Percentiles rank a stretch among this genome's conserved stretches.
These are phyloP conservation scores for Aspergillus pseudotamarii DNA, from an alignment of 2,329 filamentous ascomycete species.

Conservation along the genomic window DNA sequence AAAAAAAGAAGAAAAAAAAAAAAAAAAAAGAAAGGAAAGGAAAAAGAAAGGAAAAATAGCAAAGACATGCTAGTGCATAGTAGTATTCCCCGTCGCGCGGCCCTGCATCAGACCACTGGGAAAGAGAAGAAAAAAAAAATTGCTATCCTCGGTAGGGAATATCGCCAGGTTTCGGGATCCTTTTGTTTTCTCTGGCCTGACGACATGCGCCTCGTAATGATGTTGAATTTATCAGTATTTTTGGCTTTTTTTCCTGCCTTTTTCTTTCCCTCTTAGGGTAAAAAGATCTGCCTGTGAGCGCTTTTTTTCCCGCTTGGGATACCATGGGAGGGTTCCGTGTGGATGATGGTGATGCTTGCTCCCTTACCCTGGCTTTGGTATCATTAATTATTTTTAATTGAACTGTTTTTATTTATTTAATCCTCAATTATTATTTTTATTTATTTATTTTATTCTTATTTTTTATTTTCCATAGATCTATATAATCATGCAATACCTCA, in stretches of 20 bases:
- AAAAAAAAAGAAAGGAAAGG: no score
- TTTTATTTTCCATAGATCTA: slow-evolving; percentile 14
- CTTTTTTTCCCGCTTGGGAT: not conserved
- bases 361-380: not conserved
- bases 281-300: slow-evolving; percentile 3
- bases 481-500: slow-evolving; percentile 23
- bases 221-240: not conserved
- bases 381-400: not conserved
- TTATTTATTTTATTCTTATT: not conserved
- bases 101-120: slow-evolving; percentile 14
- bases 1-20: no score
- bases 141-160: not conserved
- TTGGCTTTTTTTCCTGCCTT: not conserved
- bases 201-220: slow-evolving; percentile 8
- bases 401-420: not conserved
- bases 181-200: slow-evolving; percentile 5
- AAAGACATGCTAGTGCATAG: not conserved
- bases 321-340: not conserved
- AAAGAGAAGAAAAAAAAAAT: not conserved
- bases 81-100: not conserved
- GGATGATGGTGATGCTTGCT: not conserved
- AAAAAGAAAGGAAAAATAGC: not conserved
- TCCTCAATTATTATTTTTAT: not conserved
- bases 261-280: slow-evolving; percentile 6
- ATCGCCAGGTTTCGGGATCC: slow-evolving; percentile 13